Percentiles rank a stretch among this genome's conserved stretches.
phyloP scores from a whole-genome alignment of 768 basidiomycete species.

The Multifurca ochricompacta region DNA sequence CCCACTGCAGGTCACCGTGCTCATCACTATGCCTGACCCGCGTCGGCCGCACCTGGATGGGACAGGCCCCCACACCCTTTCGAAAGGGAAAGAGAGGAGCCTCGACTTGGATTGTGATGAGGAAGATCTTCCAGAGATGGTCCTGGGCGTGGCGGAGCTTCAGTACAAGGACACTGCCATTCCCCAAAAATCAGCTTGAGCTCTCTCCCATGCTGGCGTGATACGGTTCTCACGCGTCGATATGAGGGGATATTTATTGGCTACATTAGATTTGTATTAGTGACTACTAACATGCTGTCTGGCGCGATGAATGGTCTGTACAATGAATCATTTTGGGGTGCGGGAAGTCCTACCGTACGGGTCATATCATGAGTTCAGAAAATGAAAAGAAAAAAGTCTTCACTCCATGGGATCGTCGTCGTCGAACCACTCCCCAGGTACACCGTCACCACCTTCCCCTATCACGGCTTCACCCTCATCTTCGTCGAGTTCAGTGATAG shows the following conservation, averaged over 20 bases:
- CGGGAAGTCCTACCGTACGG: not conserved
- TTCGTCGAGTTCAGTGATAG: constrained; percentile 18
- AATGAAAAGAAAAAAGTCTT: not conserved
- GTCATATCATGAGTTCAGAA: not conserved
- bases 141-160: constrained; percentile 40
- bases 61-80: not conserved
- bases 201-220: not conserved
- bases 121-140: constrained; percentile 41
- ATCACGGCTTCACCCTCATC: constrained; percentile 21
- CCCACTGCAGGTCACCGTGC: constrained; percentile 42
- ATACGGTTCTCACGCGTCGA: not conserved
- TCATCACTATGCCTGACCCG: constrained; percentile 50
- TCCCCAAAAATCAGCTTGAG: not conserved
- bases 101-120: constrained; percentile 23
- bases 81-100: constrained; percentile 25
- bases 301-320: not conserved
- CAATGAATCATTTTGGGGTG: not conserved
- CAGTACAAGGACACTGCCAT: constrained; percentile 18
- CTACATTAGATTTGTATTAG: constrained; percentile 17
- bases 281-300: constrained; percentile 6
- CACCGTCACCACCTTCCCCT: constrained; percentile 11
- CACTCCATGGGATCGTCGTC: not conserved
- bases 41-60: constrained; percentile 19
- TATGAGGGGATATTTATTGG: not conserved
- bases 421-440: constrained; percentile 3